Percentiles rank a stretch among this genome's conserved stretches.
Evolutionary conservation across 1,284 basidiomycete genomes (phyloP).

Genomic region (Tilletia horrida): DNA sequence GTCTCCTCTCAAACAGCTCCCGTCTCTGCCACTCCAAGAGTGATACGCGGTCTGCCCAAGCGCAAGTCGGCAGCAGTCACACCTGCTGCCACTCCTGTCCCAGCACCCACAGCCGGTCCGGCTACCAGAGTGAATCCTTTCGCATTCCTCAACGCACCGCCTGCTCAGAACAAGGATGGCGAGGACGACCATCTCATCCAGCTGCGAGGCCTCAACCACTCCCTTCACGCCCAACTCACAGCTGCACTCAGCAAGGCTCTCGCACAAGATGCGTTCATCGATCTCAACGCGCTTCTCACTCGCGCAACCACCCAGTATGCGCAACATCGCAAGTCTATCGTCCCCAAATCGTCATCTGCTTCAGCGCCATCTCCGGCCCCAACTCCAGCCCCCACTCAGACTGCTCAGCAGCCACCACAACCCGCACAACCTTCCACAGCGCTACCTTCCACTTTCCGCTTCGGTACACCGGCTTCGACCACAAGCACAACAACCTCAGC

Average conservation of each 20-base stretch:
- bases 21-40: constrained; percentile 6
- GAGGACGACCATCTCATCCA: background rate
- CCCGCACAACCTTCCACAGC: background rate
- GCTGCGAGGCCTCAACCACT: constrained; percentile 6
- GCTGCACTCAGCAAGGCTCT: background rate
- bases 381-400: background rate
- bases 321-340: background rate
- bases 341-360: background rate
- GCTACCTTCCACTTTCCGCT: constrained; percentile 1
- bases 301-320: background rate
- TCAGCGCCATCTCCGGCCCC: background rate
- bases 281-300: background rate
- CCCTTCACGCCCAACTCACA: background rate
- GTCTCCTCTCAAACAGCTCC: background rate
- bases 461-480: background rate
- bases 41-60: constrained; percentile 16
- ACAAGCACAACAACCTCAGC: background rate
- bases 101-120: background rate
- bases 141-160: background rate
- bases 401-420: background rate
- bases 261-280: constrained; percentile 4
- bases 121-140: constrained; percentile 12
- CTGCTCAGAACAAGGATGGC: background rate
- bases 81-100: background rate
- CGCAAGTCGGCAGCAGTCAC: background rate